phyloP scores from a whole-genome alignment of 768 basidiomycete genomes.

The Coprinopsis marcescibilis region DNA sequence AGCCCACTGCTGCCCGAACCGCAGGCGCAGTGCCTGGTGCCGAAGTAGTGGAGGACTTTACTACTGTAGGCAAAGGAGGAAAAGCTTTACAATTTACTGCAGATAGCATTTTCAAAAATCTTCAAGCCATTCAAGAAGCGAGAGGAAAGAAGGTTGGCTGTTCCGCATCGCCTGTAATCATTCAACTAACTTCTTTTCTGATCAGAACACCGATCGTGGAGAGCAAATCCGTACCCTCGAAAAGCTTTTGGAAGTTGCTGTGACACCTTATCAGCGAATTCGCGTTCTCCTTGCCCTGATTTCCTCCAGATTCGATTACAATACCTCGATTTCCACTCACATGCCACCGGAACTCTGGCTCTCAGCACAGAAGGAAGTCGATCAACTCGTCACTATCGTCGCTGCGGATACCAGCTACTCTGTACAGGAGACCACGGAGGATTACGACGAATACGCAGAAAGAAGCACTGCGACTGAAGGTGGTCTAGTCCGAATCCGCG shows the following conservation, averaged over 20 bases:
- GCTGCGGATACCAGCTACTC: constrained; percentile 67
- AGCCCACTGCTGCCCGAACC: constrained; percentile 30
- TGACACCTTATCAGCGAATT: constrained; percentile 87
- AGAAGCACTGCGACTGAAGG: constrained; percentile 69
- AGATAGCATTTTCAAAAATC: constrained; percentile 86
- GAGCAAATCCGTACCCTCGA: constrained; percentile 93
- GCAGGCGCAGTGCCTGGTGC: constrained; percentile 38
- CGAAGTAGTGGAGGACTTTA: constrained; percentile 69
- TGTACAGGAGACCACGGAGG: constrained; percentile 80
- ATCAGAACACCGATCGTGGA: constrained; percentile 96
- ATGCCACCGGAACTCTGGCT: constrained; percentile 95
- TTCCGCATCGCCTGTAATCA: constrained; percentile 1
- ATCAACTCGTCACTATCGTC: constrained; percentile 79
- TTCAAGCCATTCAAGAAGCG: constrained; percentile 88
- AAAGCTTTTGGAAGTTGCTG: constrained; percentile 77
- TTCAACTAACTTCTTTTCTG: constrained; percentile 9
- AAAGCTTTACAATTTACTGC: constrained; percentile 76
- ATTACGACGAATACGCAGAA: constrained; percentile 89
- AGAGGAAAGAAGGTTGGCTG: constrained; percentile 86
- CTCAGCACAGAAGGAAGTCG: constrained; percentile 80
- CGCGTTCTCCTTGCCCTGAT: constrained; percentile 91
- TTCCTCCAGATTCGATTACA: constrained; percentile 96
- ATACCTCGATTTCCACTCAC: constrained; percentile 74
- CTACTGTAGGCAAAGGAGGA: constrained; percentile 87
- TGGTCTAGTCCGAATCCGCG: constrained; percentile 81